A percentile compares a stretch with the other conserved stretches of the same genome.
phyloP scores from a whole-genome alignment of 108 stramenopile genomes.

The Phaeodactylum tricornutum region DNA sequence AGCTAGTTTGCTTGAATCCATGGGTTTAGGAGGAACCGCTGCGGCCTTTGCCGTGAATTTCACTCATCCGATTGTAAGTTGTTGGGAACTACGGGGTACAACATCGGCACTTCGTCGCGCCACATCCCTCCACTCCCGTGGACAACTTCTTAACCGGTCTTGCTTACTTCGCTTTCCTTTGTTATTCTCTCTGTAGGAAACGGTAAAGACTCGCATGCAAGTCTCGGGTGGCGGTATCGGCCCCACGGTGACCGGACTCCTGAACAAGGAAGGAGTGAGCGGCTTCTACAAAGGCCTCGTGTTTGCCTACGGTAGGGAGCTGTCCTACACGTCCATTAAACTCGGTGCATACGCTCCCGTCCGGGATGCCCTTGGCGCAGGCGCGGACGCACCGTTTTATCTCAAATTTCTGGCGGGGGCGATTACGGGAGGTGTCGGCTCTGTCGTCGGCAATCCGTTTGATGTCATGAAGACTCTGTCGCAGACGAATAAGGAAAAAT shows the following conservation, averaged over 20 bases:
- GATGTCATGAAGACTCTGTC: conserved; percentile 88
- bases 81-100: no score
- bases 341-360: conserved; percentile 62
- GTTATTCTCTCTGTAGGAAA: conserved; percentile 39
- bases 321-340: conserved; percentile 82
- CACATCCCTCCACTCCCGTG: not conserved
- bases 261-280: conserved; percentile 54
- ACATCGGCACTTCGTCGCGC: no score
- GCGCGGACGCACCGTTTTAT: conserved; percentile 65
- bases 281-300: conserved; percentile 87
- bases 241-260: not conserved
- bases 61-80: conserved; percentile 58
- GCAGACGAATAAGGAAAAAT: conserved; percentile 71
- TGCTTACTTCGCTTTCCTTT: not conserved
- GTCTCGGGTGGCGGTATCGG: conserved; percentile 38
- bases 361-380: conserved; percentile 67
- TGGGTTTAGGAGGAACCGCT: conserved; percentile 66
- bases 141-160: not conserved
- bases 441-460: conserved; percentile 72
- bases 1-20: conserved; percentile 54
- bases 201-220: conserved; percentile 92
- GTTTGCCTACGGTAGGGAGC: conserved; percentile 81
- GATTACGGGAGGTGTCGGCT: conserved; percentile 78
- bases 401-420: conserved; percentile 84
- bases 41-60: conserved; percentile 78